Evolutionary conservation across 108 stramenopile species (phyloP).

Genomic region (Discostella pseudostelligera): DNA sequence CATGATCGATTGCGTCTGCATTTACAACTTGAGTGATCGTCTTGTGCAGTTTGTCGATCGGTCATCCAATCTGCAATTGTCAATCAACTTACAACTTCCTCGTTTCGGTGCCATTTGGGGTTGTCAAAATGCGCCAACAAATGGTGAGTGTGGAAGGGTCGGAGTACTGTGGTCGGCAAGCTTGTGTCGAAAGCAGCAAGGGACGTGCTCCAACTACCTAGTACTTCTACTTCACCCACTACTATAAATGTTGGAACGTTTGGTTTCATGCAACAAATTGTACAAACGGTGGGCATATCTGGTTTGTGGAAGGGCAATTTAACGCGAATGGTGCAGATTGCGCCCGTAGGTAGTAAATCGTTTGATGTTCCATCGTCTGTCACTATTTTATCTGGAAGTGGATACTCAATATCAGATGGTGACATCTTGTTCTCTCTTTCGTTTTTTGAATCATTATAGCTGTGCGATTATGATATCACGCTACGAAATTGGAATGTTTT

Average conservation of each 20-base stretch:
- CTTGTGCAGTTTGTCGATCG: background rate
- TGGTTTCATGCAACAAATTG: slow-evolving; percentile 47
- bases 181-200: no score
- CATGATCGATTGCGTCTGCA: slow-evolving; percentile 84
- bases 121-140: slow-evolving; percentile 92
- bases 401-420: no score
- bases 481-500: slow-evolving; percentile 85
- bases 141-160: slow-evolving; percentile 14
- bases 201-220: no score
- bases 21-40: slow-evolving; percentile 59
- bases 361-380: background rate
- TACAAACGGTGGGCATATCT: slow-evolving; percentile 51
- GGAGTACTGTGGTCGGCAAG: background rate
- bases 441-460: background rate
- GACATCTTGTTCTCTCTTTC: background rate
- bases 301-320: slow-evolving; percentile 84
- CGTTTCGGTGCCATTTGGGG: slow-evolving; percentile 69
- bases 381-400: background rate
- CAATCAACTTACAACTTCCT: background rate
- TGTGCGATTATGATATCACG: slow-evolving; percentile 89
- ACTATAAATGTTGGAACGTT: slow-evolving; percentile 15
- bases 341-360: slow-evolving; percentile 59
- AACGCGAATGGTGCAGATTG: slow-evolving; percentile 86
- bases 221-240: no score
- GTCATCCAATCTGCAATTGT: background rate